Conservation (phyloP, 2,329 filamentous ascomycete species). For the Massarina eburnea region DNA sequence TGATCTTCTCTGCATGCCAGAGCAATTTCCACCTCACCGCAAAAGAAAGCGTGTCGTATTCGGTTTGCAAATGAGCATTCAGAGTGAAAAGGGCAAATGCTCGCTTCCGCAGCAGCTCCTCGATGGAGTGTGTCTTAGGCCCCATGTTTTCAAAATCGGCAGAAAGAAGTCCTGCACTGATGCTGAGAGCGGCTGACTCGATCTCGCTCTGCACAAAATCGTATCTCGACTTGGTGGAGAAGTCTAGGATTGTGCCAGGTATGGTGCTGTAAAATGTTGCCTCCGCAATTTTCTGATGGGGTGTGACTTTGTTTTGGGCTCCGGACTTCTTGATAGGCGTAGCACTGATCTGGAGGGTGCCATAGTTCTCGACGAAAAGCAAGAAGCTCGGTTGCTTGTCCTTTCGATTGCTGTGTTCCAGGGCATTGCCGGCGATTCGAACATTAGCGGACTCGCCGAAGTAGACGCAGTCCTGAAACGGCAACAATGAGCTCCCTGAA, state of each 20-base stretch:
- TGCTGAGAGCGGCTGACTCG: constrained; percentile 71
- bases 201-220: constrained; percentile 71
- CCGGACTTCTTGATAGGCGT: constrained; percentile 61
- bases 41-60: constrained; percentile 65
- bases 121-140: constrained; percentile 71
- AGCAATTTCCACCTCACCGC: constrained; percentile 76
- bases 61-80: constrained; percentile 68
- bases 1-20: constrained; percentile 88
- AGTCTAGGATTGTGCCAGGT: constrained; percentile 83
- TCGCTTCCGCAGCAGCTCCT: constrained; percentile 75
- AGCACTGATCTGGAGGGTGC: constrained; percentile 58
- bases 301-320: constrained; percentile 62
- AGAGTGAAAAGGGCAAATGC: constrained; percentile 74
- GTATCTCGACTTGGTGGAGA: constrained; percentile 67
- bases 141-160: constrained; percentile 76
- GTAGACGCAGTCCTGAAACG: constrained; percentile 85
- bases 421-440: constrained; percentile 52
- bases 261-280: constrained; percentile 88
- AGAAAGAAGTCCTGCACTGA: constrained; percentile 80
- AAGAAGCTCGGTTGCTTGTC: constrained; percentile 47
- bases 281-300: constrained; percentile 89
- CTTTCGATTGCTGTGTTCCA: constrained; percentile 49
- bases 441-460: constrained; percentile 61
- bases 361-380: constrained; percentile 60
- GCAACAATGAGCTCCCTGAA: constrained; percentile 42